phyloP scores from a whole-genome alignment of 2,329 filamentous ascomycete species.

The Sclerotinia spermophila region DNA sequence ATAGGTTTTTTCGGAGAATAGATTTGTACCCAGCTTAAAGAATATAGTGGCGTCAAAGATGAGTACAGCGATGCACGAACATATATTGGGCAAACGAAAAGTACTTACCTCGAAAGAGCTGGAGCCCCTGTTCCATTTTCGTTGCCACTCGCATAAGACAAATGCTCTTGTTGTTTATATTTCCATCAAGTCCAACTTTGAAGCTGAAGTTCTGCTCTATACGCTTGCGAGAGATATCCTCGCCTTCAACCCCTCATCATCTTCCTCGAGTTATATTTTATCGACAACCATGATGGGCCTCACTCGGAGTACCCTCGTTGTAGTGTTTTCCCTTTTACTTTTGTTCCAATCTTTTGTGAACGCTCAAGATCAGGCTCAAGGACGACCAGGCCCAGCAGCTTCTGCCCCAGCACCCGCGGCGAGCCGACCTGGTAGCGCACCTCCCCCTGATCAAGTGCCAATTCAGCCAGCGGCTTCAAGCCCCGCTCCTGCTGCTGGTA shows the following conservation, averaged over 20 bases:
- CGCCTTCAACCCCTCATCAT: neutral
- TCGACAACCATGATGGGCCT: conserved; percentile 8
- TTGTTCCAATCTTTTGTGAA: neutral
- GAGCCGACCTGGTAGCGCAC: neutral
- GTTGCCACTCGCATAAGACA: neutral
- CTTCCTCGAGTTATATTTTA: neutral
- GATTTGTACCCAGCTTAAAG: neutral
- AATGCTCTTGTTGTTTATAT: neutral
- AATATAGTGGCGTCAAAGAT: neutral
- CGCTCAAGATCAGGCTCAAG: conserved; percentile 14
- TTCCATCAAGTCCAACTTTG: neutral
- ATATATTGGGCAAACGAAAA: neutral
- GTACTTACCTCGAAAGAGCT: neutral
- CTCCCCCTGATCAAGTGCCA: neutral
- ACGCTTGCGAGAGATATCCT: conserved; percentile 10
- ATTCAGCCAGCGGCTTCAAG: neutral
- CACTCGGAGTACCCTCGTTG: conserved; percentile 8
- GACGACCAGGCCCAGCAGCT: neutral
- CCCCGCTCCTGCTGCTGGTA: conserved; percentile 3
- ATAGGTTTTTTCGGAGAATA: neutral
- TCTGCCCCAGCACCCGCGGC: neutral
- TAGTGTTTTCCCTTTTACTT: neutral
- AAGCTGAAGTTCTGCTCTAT: neutral
- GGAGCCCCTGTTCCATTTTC: neutral
- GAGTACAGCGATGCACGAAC: neutral